Conservation (phyloP, 2,329 filamentous ascomycete species). For the Cytospora mali region DNA sequence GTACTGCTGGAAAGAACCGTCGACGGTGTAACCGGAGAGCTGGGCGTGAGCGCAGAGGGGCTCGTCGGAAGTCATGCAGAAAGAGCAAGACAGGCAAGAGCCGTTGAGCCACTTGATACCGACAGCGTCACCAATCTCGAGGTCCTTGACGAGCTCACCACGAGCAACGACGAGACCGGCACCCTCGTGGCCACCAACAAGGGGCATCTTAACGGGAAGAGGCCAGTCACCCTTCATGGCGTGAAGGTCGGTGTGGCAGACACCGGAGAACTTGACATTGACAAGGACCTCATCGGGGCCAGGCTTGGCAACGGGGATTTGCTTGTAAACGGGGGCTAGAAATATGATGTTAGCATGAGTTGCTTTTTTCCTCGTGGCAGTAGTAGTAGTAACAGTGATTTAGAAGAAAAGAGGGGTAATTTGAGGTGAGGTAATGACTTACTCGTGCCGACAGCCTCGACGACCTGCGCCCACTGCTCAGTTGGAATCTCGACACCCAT, state of each 20-base stretch:
- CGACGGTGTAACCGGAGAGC: slow-evolving; percentile 72
- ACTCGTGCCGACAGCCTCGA: slow-evolving; percentile 78
- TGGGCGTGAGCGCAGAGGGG: slow-evolving; percentile 65
- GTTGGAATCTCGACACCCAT: slow-evolving; percentile 63
- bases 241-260: slow-evolving; percentile 73
- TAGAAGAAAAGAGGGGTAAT: slow-evolving; percentile 41
- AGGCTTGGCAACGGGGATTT: slow-evolving; percentile 79
- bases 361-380: too few species aligned
- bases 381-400: not conserved
- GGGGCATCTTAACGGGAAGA: slow-evolving; percentile 74
- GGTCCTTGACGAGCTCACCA: slow-evolving; percentile 65
- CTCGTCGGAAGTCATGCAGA: slow-evolving; percentile 69
- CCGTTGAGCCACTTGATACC: slow-evolving; percentile 76
- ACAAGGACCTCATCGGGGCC: slow-evolving; percentile 89
- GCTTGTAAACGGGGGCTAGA: slow-evolving; percentile 69
- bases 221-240: slow-evolving; percentile 91
- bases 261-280: slow-evolving; percentile 84
- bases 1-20: slow-evolving; percentile 76
- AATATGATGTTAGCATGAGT: slow-evolving; percentile 4
- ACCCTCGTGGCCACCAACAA: slow-evolving; percentile 81
- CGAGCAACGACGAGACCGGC: slow-evolving; percentile 87
- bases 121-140: slow-evolving; percentile 65
- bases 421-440: slow-evolving; percentile 39
- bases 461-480: slow-evolving; percentile 89
- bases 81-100: slow-evolving; percentile 67